A percentile compares a stretch with the other conserved stretches of the same genome.
Evolutionary conservation across 305 asterid genomes (phyloP).

Genomic region (Striga hermonthica): DNA sequence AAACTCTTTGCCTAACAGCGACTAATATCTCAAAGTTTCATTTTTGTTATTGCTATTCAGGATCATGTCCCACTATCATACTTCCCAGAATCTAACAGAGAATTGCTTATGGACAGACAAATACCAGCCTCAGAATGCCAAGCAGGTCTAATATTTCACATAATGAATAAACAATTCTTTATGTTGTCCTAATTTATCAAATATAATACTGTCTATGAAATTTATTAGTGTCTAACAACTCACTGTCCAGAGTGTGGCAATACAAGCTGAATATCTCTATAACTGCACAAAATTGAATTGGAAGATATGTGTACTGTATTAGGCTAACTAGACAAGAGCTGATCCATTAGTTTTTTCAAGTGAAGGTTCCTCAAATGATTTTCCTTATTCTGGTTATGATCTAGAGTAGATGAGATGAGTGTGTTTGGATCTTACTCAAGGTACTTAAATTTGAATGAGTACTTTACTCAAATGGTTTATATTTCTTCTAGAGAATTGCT

Average conservation of each 20-base stretch:
- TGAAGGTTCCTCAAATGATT: constrained; percentile 7
- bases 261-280: constrained; percentile 5
- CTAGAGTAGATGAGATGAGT: constrained; percentile 5
- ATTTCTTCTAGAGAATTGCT: constrained; percentile 12
- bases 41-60: constrained; percentile 36
- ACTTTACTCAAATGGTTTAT: neutral
- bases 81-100: constrained; percentile 43
- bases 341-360: constrained; percentile 18
- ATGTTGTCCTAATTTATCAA: constrained; percentile 9
- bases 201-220: constrained; percentile 1
- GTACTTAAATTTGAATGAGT: constrained; percentile 1
- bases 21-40: constrained; percentile 26
- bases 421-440: neutral
- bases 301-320: constrained; percentile 2
- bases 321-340: constrained; percentile 10
- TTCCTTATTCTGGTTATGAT: constrained; percentile 9
- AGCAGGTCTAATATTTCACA: constrained; percentile 56
- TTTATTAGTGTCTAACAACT: neutral
- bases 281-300: constrained; percentile 1
- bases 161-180: constrained; percentile 15
- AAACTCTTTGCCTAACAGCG: constrained; percentile 13
- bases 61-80: constrained; percentile 47
- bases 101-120: constrained; percentile 90
- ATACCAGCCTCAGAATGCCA: constrained; percentile 76
- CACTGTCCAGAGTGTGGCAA: constrained; percentile 1